These are phyloP conservation scores for Phytophthora constricta DNA, from an alignment of 352 stramenopile species.

Conservation along the genomic window DNA sequence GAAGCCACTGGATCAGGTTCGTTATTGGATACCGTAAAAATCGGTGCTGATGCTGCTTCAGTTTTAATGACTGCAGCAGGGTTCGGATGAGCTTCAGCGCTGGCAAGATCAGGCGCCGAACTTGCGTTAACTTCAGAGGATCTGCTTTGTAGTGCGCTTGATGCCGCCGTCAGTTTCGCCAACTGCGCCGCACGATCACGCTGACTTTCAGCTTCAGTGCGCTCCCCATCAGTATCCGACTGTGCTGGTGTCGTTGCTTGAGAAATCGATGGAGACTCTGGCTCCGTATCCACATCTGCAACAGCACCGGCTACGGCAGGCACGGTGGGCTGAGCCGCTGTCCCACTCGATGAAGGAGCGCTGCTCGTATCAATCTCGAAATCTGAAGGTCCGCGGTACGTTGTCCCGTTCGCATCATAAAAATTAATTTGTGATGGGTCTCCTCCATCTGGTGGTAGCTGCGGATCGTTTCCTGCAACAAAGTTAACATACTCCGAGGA, in stretches of 20 bases:
- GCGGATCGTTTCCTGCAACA: slow-evolving; percentile 66
- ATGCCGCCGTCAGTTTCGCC: slow-evolving; percentile 37
- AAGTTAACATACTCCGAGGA: slow-evolving; percentile 44
- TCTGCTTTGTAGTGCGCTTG: slow-evolving; percentile 35
- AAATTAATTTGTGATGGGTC: slow-evolving; percentile 62
- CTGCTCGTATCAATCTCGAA: slow-evolving; percentile 53
- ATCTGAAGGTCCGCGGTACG: slow-evolving; percentile 61
- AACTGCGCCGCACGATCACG: slow-evolving; percentile 40
- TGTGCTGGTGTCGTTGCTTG: slow-evolving; percentile 72
- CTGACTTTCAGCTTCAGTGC: slow-evolving; percentile 25
- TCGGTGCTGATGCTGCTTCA: slow-evolving; percentile 12
- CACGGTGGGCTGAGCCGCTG: neutral
- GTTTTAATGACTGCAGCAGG: slow-evolving; percentile 39
- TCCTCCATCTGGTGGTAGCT: slow-evolving; percentile 33
- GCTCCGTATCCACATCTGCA: slow-evolving; percentile 69
- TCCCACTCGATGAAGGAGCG: neutral
- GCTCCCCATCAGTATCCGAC: slow-evolving; percentile 69
- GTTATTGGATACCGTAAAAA: neutral
- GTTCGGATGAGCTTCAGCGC: slow-evolving; percentile 11
- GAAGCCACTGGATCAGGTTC: slow-evolving; percentile 9
- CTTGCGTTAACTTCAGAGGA: slow-evolving; percentile 13
- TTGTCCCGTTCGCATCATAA: slow-evolving; percentile 72
- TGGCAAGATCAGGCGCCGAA: neutral
- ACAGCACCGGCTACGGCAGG: slow-evolving; percentile 18
- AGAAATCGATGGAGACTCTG: slow-evolving; percentile 62